phyloP scores from a whole-genome alignment of 2,329 filamentous ascomycete genomes.

The Colletotrichum limetticola region DNA sequence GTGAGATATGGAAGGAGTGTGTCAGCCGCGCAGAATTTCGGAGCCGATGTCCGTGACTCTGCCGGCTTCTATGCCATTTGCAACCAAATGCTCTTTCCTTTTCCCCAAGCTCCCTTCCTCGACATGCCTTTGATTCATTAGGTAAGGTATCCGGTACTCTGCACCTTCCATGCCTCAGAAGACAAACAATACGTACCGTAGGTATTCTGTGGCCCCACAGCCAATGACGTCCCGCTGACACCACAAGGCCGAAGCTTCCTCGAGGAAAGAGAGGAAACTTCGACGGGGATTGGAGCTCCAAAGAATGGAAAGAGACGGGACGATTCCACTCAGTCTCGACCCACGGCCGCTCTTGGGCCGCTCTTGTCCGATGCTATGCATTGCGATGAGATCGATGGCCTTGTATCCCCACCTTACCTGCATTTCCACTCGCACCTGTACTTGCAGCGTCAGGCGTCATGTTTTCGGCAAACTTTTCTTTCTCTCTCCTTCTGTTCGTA shows the following conservation, averaged over 20 bases:
- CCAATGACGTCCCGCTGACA: slow-evolving; percentile 32
- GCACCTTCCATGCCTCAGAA: too few relatives aligned
- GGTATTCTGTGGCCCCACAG: not conserved
- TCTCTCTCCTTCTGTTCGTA: not conserved
- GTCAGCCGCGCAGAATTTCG: slow-evolving; percentile 10
- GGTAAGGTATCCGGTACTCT: too few relatives aligned
- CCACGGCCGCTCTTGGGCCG: not conserved
- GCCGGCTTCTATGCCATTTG: not conserved
- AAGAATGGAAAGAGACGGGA: not conserved
- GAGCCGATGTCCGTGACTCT: slow-evolving; percentile 16
- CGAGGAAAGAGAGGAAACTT: slow-evolving; percentile 3
- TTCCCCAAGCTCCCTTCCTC: not conserved
- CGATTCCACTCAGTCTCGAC: not conserved
- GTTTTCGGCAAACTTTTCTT: slow-evolving; percentile 14
- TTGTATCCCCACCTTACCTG: not conserved
- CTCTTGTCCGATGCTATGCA: not conserved
- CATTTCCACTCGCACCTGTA: not conserved
- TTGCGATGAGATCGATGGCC: slow-evolving; percentile 18
- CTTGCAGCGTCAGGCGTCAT: not conserved
- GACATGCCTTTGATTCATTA: not conserved
- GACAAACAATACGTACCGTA: not conserved
- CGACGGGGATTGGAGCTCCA: not conserved
- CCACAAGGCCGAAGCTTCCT: not conserved
- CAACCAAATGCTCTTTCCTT: not conserved
- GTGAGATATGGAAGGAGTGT: not conserved